Evolutionary conservation across 257 asterid genomes (phyloP).

Genomic region (Solanum chaucha): DNA sequence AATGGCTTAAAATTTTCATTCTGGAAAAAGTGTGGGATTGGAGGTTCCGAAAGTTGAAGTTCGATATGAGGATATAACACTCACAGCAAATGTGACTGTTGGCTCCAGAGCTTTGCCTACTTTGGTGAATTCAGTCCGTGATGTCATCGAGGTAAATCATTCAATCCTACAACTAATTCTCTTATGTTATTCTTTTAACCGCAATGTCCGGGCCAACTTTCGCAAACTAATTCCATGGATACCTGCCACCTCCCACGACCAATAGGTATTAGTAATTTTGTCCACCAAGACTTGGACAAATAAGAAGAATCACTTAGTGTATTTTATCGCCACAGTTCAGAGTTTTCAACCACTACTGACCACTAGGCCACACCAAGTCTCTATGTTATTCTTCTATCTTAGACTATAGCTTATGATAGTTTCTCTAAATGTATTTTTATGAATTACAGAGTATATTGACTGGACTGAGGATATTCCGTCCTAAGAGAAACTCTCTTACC

Average conservation of each 20-base stretch:
- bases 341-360: neutral
- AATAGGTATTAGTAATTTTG: neutral
- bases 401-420: neutral
- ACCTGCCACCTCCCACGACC: neutral
- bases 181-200: neutral
- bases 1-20: neutral
- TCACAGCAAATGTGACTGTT: constrained; percentile 54
- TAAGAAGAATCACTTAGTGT: too few species aligned
- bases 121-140: constrained; percentile 53
- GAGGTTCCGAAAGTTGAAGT: constrained; percentile 73
- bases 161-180: neutral
- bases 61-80: constrained; percentile 53
- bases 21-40: constrained; percentile 43
- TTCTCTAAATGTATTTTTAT: neutral
- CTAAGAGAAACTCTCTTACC: constrained; percentile 40
- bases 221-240: neutral
- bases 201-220: neutral
- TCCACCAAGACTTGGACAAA: neutral
- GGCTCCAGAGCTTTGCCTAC: constrained; percentile 94
- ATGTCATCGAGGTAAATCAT: constrained; percentile 47
- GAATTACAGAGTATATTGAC: constrained; percentile 46
- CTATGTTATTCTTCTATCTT: neutral
- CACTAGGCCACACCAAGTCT: neutral
- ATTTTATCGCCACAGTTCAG: neutral
- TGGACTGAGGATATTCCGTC: constrained; percentile 35